Base-by-base conservation (phyloP, 2,329 filamentous ascomycete species). In the Neurospora sp. region DNA sequence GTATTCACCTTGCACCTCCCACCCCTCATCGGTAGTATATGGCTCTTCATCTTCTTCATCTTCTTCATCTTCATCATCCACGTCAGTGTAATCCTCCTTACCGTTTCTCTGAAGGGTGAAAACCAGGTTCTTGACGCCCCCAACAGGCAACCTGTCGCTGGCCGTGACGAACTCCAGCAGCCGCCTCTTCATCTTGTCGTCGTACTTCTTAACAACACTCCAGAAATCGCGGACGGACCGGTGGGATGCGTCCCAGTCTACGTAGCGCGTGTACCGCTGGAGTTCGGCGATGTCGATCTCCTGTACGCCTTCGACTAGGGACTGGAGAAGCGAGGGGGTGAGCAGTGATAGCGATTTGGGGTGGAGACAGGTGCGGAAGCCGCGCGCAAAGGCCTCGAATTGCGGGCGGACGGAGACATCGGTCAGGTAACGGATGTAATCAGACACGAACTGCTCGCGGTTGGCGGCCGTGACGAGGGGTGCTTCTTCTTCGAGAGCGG, bases 131-230 rank as follows among this genome's bases (percentile, higher is more conserved):
- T 87, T 86, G 77, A 94, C 88, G 2, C 96, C 96, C 23, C 92
- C 93, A 0, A 97, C 92, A 0, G 96, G 96, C 1, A 98, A 87
- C 2, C 96, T 87, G 77, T 97, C 94, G 75, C 90, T 95, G 0
- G 95, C 95, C 15, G 96, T 99, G 38, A 99, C 94, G 76, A 99
- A 99, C 78, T 97, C 93, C 39, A 99, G 84, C 40, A 99, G 82
- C 75, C 88, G 88, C 68, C 89, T 87, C 79, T 91, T 91, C 83
- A 94, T 91, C 65, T 86, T 83, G 17, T 90, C 84, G 71, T 88
- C 85, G 77, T 87, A 96, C 41, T 78, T 80, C 73, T 86, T 86
- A 1, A 97, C 91, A 8, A 97, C 86, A 12, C 84, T 84, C 96
- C 96, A 99, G 78, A 99, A 98, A 74, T 91, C 88, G 33, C 83